These are phyloP conservation scores for Aegilops sharonensis DNA, from an alignment of 176 grass and related monocot species.

Conservation along the genomic window DNA sequence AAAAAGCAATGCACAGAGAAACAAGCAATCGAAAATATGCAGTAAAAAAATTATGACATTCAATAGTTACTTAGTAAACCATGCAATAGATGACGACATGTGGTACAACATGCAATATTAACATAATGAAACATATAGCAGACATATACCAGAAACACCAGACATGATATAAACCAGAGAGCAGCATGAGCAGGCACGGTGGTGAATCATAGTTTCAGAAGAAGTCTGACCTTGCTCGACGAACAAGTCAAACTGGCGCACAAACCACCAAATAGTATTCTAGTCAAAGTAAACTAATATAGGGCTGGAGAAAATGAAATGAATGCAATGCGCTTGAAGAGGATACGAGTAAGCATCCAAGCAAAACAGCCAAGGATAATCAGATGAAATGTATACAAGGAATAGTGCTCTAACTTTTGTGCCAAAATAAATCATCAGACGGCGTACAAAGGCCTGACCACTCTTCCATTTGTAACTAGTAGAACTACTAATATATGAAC, in stretches of 20 bases:
- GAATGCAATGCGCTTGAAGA: background rate
- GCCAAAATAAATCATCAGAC: background rate
- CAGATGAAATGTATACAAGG: background rate
- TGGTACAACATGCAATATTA: background rate
- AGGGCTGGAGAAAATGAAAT: background rate
- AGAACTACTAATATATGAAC: background rate
- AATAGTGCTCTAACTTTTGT: background rate
- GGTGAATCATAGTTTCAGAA: constrained; percentile 29
- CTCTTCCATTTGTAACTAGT: background rate
- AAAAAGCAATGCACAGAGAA: background rate
- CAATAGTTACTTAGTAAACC: background rate
- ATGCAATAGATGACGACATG: background rate
- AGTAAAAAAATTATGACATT: background rate
- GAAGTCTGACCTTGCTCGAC: background rate
- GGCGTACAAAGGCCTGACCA: background rate
- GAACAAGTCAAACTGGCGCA: no score
- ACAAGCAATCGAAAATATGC: background rate
- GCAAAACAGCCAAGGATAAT: background rate
- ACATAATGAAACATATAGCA: background rate
- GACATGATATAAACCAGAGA: background rate
- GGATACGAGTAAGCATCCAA: background rate
- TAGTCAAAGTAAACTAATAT: no score
- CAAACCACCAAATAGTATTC: no score
- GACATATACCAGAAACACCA: background rate
- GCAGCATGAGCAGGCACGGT: background rate